phyloP scores from a whole-genome alignment of 768 basidiomycete genomes.

The Hygrocybe punicea region DNA sequence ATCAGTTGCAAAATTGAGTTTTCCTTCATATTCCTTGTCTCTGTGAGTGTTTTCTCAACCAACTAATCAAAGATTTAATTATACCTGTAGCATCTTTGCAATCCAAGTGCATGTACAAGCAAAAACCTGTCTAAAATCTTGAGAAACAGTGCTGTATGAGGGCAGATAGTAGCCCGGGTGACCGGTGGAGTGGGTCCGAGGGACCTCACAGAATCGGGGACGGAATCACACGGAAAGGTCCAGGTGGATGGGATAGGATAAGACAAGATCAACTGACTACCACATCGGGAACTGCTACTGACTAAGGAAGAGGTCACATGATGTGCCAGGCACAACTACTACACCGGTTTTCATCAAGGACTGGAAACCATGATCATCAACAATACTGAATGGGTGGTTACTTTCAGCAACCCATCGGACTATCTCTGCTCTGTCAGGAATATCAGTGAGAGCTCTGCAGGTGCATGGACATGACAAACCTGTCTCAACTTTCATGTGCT shows the following conservation, averaged over 20 bases:
- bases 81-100: slow-evolving; percentile 29
- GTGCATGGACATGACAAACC: slow-evolving; percentile 8
- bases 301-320: too few relatives aligned
- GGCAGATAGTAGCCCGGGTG: slow-evolving; percentile 38
- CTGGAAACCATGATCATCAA: too few relatives aligned
- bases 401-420: slow-evolving; percentile 37
- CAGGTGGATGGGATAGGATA: too few relatives aligned
- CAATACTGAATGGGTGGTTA: slow-evolving; percentile 18
- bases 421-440: slow-evolving; percentile 24
- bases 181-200: too few relatives aligned
- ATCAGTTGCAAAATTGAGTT: slow-evolving; percentile 26
- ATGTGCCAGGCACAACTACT: too few relatives aligned
- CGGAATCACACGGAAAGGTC: too few relatives aligned
- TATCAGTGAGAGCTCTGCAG: background rate
- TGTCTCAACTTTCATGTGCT: slow-evolving; percentile 24
- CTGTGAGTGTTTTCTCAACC: too few relatives aligned
- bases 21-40: slow-evolving; percentile 25
- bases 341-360: too few relatives aligned
- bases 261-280: too few relatives aligned
- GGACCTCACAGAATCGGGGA: too few relatives aligned
- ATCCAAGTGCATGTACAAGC: slow-evolving; percentile 16
- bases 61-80: slow-evolving; percentile 6
- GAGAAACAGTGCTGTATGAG: slow-evolving; percentile 29
- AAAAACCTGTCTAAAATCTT: slow-evolving; percentile 33
- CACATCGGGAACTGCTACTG: too few relatives aligned